A percentile compares a stretch with the other conserved stretches of the same genome.
Conservation (phyloP, 1,284 basidiomycete genomes). For the Psilocybe mexicana region DNA sequence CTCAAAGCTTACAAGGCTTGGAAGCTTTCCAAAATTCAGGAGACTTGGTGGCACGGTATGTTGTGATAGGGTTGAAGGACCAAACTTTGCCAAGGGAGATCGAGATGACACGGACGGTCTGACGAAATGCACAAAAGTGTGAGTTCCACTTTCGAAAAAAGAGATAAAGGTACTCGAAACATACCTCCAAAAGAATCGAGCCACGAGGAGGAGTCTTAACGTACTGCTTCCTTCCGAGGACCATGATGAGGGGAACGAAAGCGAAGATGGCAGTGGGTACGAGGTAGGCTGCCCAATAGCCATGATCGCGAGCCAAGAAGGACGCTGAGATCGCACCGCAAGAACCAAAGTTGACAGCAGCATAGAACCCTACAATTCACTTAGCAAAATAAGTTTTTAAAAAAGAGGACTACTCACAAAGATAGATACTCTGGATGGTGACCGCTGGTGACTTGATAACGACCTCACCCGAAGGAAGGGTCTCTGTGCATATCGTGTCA, state of each 20-base stretch:
- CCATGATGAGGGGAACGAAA: constrained; percentile 48
- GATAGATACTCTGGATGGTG: constrained; percentile 51
- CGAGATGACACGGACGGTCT: constrained; percentile 38
- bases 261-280: constrained; percentile 46
- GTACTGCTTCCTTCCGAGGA: constrained; percentile 50
- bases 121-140: neutral
- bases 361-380: constrained; percentile 39
- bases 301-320: constrained; percentile 48
- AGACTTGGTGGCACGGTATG: constrained; percentile 28
- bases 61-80: constrained; percentile 38
- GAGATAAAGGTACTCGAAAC: neutral
- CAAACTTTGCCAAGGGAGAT: constrained; percentile 34
- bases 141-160: neutral
- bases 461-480: constrained; percentile 53
- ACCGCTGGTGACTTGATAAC: constrained; percentile 64
- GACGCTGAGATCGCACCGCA: constrained; percentile 50
- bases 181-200: constrained; percentile 50
- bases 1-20: constrained; percentile 42
- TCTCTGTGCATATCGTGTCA: constrained; percentile 25
- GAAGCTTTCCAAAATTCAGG: constrained; percentile 59
- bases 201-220: constrained; percentile 56
- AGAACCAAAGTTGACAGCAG: constrained; percentile 57
- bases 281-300: constrained; percentile 48
- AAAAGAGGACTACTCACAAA: constrained; percentile 21
- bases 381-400: too few relatives aligned